Conservation (phyloP, 2,329 filamentous ascomycete species). For the Ascochyta pisi region DNA sequence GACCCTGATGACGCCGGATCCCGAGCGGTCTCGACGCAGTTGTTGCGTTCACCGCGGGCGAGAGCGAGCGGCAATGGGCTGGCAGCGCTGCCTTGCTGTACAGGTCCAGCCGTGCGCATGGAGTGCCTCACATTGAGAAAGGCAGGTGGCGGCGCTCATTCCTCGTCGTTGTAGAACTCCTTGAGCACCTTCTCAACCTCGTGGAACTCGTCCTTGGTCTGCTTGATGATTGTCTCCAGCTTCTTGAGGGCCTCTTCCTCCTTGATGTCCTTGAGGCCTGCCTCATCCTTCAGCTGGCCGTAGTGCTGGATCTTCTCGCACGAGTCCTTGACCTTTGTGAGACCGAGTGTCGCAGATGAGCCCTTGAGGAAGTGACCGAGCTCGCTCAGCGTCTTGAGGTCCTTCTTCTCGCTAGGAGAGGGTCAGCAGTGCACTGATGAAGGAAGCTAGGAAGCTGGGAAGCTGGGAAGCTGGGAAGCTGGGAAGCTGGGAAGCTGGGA, state of each 20-base stretch:
- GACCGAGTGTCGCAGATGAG: conserved; percentile 90
- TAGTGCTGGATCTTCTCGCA: conserved; percentile 98
- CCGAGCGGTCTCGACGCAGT: conserved; percentile 9
- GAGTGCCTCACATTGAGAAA: not conserved
- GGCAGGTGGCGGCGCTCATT: conserved; percentile 9
- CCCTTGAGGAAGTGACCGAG: conserved; percentile 97
- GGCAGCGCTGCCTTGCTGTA: conserved; percentile 6
- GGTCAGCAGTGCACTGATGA: conserved; percentile 7
- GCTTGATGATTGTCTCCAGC: conserved; percentile 72
- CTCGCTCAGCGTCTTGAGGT: conserved; percentile 77
- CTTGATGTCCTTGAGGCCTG: conserved; percentile 69
- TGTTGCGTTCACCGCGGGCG: conserved; percentile 1
- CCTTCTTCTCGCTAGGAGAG: conserved; percentile 64
- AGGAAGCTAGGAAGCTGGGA: not conserved
- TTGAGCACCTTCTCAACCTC: conserved; percentile 74
- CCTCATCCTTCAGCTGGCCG: conserved; percentile 81
- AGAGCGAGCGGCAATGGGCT: conserved; percentile 1
- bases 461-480: no score
- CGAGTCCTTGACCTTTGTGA: conserved; percentile 87
- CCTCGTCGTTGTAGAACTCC: conserved; percentile 69
- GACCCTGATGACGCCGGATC: conserved; percentile 8
- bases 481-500: conserved; percentile 28
- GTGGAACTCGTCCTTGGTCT: conserved; percentile 77
- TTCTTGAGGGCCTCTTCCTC: conserved; percentile 71
- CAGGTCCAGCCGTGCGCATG: conserved; percentile 11